These are phyloP conservation scores for Chaetothyriales sp. DNA, from an alignment of 2,329 filamentous ascomycete genomes.

Conservation along the genomic window DNA sequence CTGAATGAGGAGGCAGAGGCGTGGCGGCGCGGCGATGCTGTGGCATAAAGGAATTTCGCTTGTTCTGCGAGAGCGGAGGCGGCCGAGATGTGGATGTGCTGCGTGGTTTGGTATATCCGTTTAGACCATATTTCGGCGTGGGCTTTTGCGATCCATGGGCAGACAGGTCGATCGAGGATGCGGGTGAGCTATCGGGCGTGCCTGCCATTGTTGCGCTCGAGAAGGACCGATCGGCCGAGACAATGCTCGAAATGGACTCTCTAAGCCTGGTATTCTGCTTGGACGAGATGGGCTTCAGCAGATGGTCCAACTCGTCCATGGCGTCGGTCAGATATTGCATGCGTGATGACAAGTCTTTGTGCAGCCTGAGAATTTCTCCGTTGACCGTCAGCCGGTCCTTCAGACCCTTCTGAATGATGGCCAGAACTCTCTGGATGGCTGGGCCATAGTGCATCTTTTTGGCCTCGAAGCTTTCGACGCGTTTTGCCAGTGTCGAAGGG, in stretches of 20 bases:
- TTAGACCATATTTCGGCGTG: constrained; percentile 28
- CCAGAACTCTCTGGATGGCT: constrained; percentile 78
- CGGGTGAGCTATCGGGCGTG: constrained; percentile 58
- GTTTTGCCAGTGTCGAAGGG: constrained; percentile 57
- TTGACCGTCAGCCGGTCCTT: constrained; percentile 92
- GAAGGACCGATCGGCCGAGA: constrained; percentile 63
- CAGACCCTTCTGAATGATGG: constrained; percentile 91
- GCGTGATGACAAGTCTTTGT: constrained; percentile 71
- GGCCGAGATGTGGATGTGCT: constrained; percentile 29
- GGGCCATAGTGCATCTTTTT: constrained; percentile 92
- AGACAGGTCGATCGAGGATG: constrained; percentile 48
- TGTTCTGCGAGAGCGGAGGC: constrained; percentile 15
- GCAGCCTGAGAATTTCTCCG: constrained; percentile 77
- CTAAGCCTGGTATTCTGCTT: constrained; percentile 60
- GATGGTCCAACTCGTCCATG: constrained; percentile 62
- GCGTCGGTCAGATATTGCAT: constrained; percentile 64
- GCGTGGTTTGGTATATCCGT: constrained; percentile 16
- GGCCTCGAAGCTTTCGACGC: constrained; percentile 83
- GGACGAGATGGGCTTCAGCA: constrained; percentile 56
- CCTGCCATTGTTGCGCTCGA: constrained; percentile 55
- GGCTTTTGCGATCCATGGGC: constrained; percentile 38
- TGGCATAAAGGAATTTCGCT: constrained; percentile 13
- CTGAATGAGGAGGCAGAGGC: constrained; percentile 9
- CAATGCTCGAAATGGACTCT: constrained; percentile 84
- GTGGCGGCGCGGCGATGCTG: constrained; percentile 14